Conservation (phyloP, 805 yeast species). For the Barnettozyma wickerhamii region DNA sequence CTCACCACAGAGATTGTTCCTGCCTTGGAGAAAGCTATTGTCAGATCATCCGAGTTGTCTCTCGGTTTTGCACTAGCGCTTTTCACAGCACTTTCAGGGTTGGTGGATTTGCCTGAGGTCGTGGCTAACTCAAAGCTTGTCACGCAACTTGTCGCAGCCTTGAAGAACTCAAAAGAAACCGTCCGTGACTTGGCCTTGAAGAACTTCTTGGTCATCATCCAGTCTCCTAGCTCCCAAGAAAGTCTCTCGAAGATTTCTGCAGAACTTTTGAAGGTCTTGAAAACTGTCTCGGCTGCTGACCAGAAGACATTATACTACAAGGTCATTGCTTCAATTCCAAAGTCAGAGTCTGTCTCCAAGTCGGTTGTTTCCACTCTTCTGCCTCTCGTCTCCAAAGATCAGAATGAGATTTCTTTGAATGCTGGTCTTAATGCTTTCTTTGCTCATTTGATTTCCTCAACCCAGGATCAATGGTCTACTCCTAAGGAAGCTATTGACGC, state of each 20-base stretch:
- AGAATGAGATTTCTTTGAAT: constrained; percentile 60
- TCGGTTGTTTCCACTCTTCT: constrained; percentile 40
- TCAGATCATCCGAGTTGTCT: constrained; percentile 74
- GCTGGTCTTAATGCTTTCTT: constrained; percentile 48
- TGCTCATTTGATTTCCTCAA: constrained; percentile 34
- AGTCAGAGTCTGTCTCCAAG: constrained; percentile 27
- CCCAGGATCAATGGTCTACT: constrained; percentile 19
- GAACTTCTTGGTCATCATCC: constrained; percentile 28
- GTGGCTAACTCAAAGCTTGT: constrained; percentile 45
- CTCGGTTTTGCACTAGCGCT: constrained; percentile 54
- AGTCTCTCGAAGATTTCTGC: constrained; percentile 36
- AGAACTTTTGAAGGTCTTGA: constrained; percentile 54
- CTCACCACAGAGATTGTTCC: constrained; percentile 46
- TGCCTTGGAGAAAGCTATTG: constrained; percentile 63
- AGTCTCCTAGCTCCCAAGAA: constrained; percentile 29
- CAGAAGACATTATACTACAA: constrained; percentile 52
- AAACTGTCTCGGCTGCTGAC: constrained; percentile 59
- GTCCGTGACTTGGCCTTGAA: constrained; percentile 38
- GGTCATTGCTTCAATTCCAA: constrained; percentile 35
- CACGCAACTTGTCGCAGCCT: constrained; percentile 45
- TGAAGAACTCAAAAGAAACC: constrained; percentile 68
- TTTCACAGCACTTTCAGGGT: constrained; percentile 28
- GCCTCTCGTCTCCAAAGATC: constrained; percentile 64
- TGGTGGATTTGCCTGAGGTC: constrained; percentile 38
- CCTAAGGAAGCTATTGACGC: constrained; percentile 23